Conservation (phyloP, 495 filamentous ascomycete genomes). For the Amorphotheca resinae region DNA sequence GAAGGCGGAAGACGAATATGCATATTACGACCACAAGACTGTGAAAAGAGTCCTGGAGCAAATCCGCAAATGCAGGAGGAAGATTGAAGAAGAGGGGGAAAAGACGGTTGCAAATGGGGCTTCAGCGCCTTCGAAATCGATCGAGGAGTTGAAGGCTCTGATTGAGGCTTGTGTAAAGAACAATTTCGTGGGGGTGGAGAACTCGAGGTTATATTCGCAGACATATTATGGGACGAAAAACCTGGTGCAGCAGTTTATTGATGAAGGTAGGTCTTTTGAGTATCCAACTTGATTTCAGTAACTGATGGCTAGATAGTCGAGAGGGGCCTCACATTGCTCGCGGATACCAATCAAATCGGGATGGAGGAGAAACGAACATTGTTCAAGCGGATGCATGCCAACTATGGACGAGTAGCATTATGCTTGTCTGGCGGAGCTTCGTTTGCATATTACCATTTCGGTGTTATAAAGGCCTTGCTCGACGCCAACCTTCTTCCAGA, state of each 20-base stretch:
- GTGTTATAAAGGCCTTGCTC: slow-evolving; percentile 79
- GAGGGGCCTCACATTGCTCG: slow-evolving; percentile 51
- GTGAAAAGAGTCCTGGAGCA: slow-evolving; percentile 63
- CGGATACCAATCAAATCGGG: slow-evolving; percentile 50
- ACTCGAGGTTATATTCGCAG: slow-evolving; percentile 83
- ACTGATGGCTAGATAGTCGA: slow-evolving; percentile 28
- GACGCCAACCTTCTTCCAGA: slow-evolving; percentile 79
- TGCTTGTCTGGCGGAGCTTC: slow-evolving; percentile 90
- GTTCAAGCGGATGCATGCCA: slow-evolving; percentile 79
- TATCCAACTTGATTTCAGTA: neutral
- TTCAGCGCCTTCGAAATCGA: slow-evolving; percentile 25
- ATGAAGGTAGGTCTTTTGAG: slow-evolving; percentile 45
- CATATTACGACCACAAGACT: slow-evolving; percentile 85
- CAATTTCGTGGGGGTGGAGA: slow-evolving; percentile 94
- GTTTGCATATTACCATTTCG: slow-evolving; percentile 96
- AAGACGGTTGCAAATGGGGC: slow-evolving; percentile 10
- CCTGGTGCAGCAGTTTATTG: slow-evolving; percentile 76
- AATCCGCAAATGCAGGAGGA: slow-evolving; percentile 45
- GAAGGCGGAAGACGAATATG: slow-evolving; percentile 82
- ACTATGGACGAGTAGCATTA: slow-evolving; percentile 84
- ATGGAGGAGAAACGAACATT: slow-evolving; percentile 65
- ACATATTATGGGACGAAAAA: slow-evolving; percentile 95
- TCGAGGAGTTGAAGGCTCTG: slow-evolving; percentile 62
- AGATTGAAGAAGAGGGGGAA: slow-evolving; percentile 40
- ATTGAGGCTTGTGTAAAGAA: slow-evolving; percentile 90